These are phyloP conservation scores for Potentilla sterilis DNA, from an alignment of 306 rosid species.

Conservation along the genomic window DNA sequence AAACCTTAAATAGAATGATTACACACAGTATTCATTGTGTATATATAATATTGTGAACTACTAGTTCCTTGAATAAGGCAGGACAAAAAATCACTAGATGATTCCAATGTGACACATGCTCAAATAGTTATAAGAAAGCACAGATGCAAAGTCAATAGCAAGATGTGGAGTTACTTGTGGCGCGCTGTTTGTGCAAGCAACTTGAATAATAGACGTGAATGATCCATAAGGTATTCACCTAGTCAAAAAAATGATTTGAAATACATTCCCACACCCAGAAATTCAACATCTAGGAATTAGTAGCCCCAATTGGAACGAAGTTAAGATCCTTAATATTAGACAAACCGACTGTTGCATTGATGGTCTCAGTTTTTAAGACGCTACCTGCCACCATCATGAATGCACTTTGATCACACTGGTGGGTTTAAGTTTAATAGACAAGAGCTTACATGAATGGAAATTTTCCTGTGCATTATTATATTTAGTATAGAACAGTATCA, in stretches of 20 bases:
- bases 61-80: not conserved
- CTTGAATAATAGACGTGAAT: not conserved
- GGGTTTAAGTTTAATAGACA: not conserved
- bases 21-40: not conserved
- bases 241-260: not conserved
- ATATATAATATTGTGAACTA: not conserved
- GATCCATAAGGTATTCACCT: not conserved
- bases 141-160: not conserved
- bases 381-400: conserved; percentile 6
- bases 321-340: not conserved
- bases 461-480: not conserved
- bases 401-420: not conserved
- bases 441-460: not conserved
- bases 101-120: not conserved
- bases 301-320: not conserved
- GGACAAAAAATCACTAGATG: not conserved
- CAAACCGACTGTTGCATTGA: not conserved
- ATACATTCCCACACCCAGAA: not conserved
- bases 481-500: not conserved
- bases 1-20: not conserved
- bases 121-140: not conserved
- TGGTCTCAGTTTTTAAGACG: not conserved
- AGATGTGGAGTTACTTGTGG: not conserved
- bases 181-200: not conserved
- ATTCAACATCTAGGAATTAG: not conserved